These are phyloP conservation scores for Stephania cephalantha DNA, from an alignment of 164 flowering plant species.

Conservation along the genomic window DNA sequence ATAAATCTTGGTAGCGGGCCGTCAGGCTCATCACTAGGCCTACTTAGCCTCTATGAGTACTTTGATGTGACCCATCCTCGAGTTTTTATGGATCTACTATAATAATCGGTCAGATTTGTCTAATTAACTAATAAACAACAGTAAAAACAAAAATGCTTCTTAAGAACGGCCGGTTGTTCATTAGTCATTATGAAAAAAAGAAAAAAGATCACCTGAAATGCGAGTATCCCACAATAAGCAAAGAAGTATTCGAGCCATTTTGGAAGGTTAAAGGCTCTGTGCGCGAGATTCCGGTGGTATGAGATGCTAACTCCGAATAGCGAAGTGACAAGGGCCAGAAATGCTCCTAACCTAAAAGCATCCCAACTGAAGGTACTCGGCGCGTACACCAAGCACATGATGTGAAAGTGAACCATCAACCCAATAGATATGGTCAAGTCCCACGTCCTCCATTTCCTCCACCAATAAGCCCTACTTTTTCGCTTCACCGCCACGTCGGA, in stretches of 20 bases:
- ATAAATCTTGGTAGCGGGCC: no score
- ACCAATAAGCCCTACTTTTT: conserved; percentile 29
- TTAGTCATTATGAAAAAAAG: neutral
- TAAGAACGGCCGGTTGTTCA: no score
- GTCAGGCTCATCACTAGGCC: no score
- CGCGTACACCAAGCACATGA: conserved; percentile 41
- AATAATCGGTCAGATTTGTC: no score
- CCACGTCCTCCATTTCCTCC: conserved; percentile 38
- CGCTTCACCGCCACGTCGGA: conserved; percentile 3
- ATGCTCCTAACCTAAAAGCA: conserved; percentile 37
- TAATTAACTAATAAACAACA: no score
- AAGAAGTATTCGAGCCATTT: conserved; percentile 81
- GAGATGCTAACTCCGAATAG: conserved; percentile 74
- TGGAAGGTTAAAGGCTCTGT: conserved; percentile 70
- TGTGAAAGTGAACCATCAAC: conserved; percentile 42
- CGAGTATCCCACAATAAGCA: conserved; percentile 72
- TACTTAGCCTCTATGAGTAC: no score
- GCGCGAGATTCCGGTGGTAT: conserved; percentile 74
- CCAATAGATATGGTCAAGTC: conserved; percentile 30
- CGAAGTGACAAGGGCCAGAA: conserved; percentile 49
- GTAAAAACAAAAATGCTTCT: no score
- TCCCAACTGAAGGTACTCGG: conserved; percentile 61
- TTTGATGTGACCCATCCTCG: no score
- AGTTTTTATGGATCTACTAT: no score
- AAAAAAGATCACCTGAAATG: conserved; percentile 47